Conservation (phyloP, 179 eudicot species). For the Sideroxylon spinosum region DNA sequence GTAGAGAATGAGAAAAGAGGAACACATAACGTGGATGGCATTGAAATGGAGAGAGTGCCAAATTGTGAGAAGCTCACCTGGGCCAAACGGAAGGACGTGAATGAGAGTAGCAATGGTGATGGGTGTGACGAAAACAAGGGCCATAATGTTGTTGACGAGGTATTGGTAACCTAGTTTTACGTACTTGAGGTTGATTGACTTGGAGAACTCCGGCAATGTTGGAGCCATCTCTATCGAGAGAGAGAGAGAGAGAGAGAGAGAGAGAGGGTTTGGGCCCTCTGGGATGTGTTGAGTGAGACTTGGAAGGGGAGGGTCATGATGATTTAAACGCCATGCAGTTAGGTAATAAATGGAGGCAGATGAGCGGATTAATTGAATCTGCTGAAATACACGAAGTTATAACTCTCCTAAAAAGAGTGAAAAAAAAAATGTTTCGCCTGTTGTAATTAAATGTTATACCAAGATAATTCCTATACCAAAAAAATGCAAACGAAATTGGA, state of each 20-base stretch:
- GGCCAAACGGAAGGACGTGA: background rate
- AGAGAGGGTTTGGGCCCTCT: background rate
- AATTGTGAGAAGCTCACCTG: background rate
- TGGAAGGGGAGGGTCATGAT: background rate
- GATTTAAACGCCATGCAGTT: background rate
- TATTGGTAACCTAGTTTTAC: constrained; percentile 11
- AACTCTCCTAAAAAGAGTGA: no score
- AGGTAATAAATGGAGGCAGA: constrained; percentile 11
- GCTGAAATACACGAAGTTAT: no score
- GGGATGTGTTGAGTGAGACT: background rate
- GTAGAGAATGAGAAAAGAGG: constrained; percentile 7
- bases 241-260: background rate
- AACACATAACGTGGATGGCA: background rate
- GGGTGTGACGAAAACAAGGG: background rate
- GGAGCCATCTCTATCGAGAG: background rate
- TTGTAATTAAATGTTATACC: no score
- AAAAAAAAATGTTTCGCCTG: no score
- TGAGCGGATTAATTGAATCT: constrained; percentile 13
- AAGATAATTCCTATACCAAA: no score
- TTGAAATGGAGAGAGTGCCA: constrained; percentile 10
- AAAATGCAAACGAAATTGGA: no score
- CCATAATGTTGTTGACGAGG: constrained; percentile 6
- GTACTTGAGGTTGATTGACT: constrained; percentile 11
- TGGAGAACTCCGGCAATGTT: background rate
- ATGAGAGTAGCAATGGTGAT: background rate